Evolutionary conservation across 2,329 filamentous ascomycete species (phyloP).

Genomic region (Neonectria coccinea): DNA sequence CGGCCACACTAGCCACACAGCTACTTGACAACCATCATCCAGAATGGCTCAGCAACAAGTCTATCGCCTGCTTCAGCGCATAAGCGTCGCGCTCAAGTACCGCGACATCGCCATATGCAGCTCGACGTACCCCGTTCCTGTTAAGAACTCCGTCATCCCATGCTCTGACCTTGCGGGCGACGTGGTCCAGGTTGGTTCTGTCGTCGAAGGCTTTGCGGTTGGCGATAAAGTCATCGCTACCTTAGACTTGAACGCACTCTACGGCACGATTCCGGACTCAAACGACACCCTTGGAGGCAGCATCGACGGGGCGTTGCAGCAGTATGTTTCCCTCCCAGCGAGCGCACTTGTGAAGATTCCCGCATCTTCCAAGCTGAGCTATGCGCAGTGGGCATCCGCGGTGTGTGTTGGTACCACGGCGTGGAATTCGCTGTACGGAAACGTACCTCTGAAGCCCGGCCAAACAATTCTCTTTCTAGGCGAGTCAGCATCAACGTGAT

Average conservation of each 20-base stretch:
- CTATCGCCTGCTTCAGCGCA: conserved; percentile 19
- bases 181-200: conserved; percentile 46
- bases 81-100: conserved; percentile 50
- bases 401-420: conserved; percentile 60
- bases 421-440: conserved; percentile 61
- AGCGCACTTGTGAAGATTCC: conserved; percentile 55
- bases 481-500: not conserved
- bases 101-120: conserved; percentile 49
- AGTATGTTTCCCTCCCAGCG: conserved; percentile 57
- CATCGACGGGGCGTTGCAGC: conserved; percentile 54
- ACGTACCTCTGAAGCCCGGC: conserved; percentile 53
- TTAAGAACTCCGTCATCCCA: conserved; percentile 51
- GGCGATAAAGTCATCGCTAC: conserved; percentile 50
- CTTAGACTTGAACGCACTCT: conserved; percentile 41
- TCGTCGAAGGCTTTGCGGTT: conserved; percentile 40
- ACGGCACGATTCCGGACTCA: conserved; percentile 41
- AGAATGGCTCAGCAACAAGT: conserved; percentile 18
- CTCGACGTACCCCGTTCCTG: conserved; percentile 46
- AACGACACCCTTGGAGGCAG: conserved; percentile 44
- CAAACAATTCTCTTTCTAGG: conserved; percentile 54
- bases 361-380: conserved; percentile 48
- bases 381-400: conserved; percentile 53
- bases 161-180: conserved; percentile 53
- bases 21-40: not conserved
- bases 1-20: not conserved